Evolutionary conservation across 2,329 filamentous ascomycete genomes (phyloP), one percentile per base, ranked within the genome.

Genomic region (Falciphora oryzae): DNA sequence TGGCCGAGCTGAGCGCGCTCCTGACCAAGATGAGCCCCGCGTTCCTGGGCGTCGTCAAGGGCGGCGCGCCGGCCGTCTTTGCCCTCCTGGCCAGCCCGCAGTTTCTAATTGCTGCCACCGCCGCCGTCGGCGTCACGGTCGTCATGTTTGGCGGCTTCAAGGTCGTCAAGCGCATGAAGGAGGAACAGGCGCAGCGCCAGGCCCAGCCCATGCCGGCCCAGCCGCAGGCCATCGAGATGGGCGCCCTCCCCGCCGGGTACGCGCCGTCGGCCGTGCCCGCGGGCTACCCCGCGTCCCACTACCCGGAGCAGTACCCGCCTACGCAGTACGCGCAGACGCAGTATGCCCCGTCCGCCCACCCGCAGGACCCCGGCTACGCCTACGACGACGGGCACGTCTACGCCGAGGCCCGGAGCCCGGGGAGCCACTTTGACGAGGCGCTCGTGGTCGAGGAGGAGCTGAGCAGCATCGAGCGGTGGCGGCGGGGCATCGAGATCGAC

Each of bases 121-220:
- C 97, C 18, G 92, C 91, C 0, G 88, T 97, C 0, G 95, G 95
- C 18, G 89, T 97, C n/a, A 98, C 95, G 0, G 88, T 98, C 11
- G 92, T 99, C 71, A 93, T 95, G 75, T 92, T 99, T 66, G 95
- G 95, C 64, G 94, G 95, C 6, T 98, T 92, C 85, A 98, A 97
- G 79, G 97, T 99, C 75, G 88, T 99, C 77, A 96, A 97, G 82
- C 89, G 88, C 70, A 91, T 98, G 69, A 76, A 77, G 66, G 82
- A 83, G 64, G 73, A 73, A 27, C 74, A 75, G 64, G 68, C 71
- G 57, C 66, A 68, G 64, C 70, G 72, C 63, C 67, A 67, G 63
- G 70, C 73, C 1, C 69, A 75, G 10, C 71, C 71, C 64, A 71
- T 71, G 69, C 65, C 67, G 27, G 63, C 66, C 22, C 65, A 69